Evolutionary conservation across 805 yeast genomes (phyloP), one percentile per base, ranked within the genome.

Genomic region (Candida alai): DNA sequence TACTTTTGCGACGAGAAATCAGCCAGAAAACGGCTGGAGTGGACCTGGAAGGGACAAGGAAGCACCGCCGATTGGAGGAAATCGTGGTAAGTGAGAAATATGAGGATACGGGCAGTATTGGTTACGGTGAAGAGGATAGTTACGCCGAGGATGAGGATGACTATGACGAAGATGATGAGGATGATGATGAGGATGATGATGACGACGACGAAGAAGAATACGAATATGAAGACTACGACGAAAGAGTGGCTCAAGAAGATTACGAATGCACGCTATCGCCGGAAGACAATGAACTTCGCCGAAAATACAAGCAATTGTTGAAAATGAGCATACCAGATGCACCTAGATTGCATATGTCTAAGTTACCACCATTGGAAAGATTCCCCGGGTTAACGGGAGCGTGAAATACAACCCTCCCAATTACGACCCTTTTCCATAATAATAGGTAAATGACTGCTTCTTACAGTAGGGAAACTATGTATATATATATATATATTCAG

Each of bases 301-400:
- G 30, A 19, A 40, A 46, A 19, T 41, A 43, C 20, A 42, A 35
- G 30, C 32, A 38, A 26, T 24, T 40, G 7, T 28, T 47, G 24
- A 17, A 8, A 12, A 17, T 28, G 11, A 10, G 19, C 8, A 26
- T 19, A 21, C 11, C 23, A 11, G 9, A 12, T 9, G 28, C 15
- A 26, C 7, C 17, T 8, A 19, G 34, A 3, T 23, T 36, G 5
- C 24, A 24, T 20, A 24, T 31, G 7, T 23, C 33, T 7, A 19
- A 28, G n/a, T 28, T 54, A 15, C 62, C 61, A 8, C 54, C 60
- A 2, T 27, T 55, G 16, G 59, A 56, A 19, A 44, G 37, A 21
- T 54, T 56, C 32, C 56, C 54, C 3, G 34, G 33, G 16, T 33
- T 42, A 22, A 19, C 22, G 9, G 11, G 14, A 10, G 26, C 6